Conservation (phyloP, 2,329 filamentous ascomycete genomes). For the Fusarium oligoseptatum region DNA sequence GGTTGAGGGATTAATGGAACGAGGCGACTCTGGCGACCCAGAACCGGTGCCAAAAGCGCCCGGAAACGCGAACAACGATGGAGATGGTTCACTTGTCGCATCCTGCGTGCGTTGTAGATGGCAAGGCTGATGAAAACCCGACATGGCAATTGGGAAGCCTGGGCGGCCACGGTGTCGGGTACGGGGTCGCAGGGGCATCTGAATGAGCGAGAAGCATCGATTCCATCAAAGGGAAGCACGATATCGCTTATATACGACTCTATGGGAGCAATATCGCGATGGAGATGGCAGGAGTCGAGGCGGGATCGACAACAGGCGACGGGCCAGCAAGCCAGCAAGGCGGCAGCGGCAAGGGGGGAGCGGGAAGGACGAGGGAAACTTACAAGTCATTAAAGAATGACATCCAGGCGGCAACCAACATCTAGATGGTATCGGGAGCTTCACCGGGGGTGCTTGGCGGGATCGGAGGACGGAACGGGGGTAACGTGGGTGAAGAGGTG, state of each 20-base stretch:
- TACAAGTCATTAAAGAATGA: constrained; percentile 65
- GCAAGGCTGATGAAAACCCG: constrained; percentile 62
- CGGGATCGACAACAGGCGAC: constrained; percentile 55
- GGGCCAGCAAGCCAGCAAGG: constrained; percentile 51
- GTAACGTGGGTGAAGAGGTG: constrained; percentile 38
- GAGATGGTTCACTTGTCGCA: constrained; percentile 59
- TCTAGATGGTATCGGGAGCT: constrained; percentile 42
- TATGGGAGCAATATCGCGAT: constrained; percentile 53
- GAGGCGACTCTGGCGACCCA: constrained; percentile 48
- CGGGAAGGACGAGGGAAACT: constrained; percentile 53
- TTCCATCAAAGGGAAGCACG: constrained; percentile 52
- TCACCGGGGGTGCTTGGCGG: constrained; percentile 45
- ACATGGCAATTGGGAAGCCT: constrained; percentile 59
- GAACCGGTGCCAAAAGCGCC: constrained; percentile 37
- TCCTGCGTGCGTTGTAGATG: constrained; percentile 58
- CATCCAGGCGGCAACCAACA: constrained; percentile 53
- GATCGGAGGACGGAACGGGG: constrained; percentile 47
- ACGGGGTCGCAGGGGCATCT: constrained; percentile 46
- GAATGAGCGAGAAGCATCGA: constrained; percentile 50
- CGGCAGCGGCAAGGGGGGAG: constrained; percentile 42
- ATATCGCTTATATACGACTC: constrained; percentile 42
- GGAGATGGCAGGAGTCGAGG: constrained; percentile 49
- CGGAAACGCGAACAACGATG: constrained; percentile 42
- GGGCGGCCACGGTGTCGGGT: constrained; percentile 37
- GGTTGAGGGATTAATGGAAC: constrained; percentile 37